phyloP scores from a whole-genome alignment of 768 basidiomycete genomes.

The Tylopilus plumbeoviolaceoides region DNA sequence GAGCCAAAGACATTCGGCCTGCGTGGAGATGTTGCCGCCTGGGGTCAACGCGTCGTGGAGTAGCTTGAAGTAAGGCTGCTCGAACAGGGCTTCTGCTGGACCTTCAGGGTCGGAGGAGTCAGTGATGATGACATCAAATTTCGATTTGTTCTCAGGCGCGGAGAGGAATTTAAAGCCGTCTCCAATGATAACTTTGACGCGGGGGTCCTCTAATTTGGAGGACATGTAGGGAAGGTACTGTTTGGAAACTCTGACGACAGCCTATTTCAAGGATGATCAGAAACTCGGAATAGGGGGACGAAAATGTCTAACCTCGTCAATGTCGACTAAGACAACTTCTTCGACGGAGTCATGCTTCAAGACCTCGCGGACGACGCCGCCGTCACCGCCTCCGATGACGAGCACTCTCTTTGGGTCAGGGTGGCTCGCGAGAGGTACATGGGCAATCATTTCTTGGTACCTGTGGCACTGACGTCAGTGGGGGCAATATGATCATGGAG shows the following conservation, averaged over 20 bases:
- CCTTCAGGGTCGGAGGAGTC: slow-evolving; percentile 98
- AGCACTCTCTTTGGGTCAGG: slow-evolving; percentile 95
- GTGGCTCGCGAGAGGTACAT: slow-evolving; percentile 91
- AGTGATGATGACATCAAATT: slow-evolving; percentile 97
- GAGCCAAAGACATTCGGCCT: slow-evolving; percentile 93
- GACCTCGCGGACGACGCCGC: slow-evolving; percentile 95
- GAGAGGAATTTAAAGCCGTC: slow-evolving; percentile 97
- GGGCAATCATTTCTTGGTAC: slow-evolving; percentile 80
- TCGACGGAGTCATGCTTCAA: slow-evolving; percentile 91
- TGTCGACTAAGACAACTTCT: slow-evolving; percentile 92
- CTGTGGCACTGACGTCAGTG: not conserved
- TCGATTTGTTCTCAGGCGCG: slow-evolving; percentile 59
- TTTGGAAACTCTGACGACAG: slow-evolving; percentile 94
- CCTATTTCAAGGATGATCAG: slow-evolving; percentile 39
- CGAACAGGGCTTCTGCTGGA: slow-evolving; percentile 89
- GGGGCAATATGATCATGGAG: not conserved
- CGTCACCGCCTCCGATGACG: slow-evolving; percentile 97
- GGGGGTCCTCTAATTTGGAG: slow-evolving; percentile 67
- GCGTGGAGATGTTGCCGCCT: slow-evolving; percentile 91
- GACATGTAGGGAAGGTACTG: slow-evolving; percentile 94
- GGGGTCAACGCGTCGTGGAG: slow-evolving; percentile 85
- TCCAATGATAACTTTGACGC: slow-evolving; percentile 82
- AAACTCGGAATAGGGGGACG: not conserved
- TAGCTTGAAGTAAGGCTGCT: slow-evolving; percentile 95
- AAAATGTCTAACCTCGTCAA: slow-evolving; percentile 70